These are phyloP conservation scores for Ilyonectria destructans DNA, from an alignment of 2,329 filamentous ascomycete species.

Conservation along the genomic window DNA sequence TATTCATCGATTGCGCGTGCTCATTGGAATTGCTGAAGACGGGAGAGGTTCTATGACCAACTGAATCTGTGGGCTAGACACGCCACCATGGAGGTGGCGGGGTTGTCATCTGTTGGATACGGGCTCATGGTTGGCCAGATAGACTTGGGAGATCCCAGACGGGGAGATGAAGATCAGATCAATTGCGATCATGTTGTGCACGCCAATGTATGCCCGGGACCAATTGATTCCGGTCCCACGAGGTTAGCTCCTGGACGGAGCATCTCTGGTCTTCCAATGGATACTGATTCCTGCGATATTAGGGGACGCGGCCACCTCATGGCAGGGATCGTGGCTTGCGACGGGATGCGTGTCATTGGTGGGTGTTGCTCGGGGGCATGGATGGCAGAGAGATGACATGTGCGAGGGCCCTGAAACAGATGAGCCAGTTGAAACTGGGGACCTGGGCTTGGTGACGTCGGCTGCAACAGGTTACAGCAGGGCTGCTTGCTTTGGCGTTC, in stretches of 20 bases:
- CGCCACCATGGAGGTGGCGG: conserved; percentile 5
- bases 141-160: conserved; percentile 11
- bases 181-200: conserved; percentile 24
- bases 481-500: not conserved
- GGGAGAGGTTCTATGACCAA: not conserved
- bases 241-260: conserved; percentile 9
- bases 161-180: conserved; percentile 30
- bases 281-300: conserved; percentile 1
- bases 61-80: not conserved
- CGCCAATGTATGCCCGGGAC: conserved; percentile 21
- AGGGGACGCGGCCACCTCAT: conserved; percentile 8
- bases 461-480: not conserved
- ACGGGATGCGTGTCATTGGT: conserved; percentile 34
- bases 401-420: conserved; percentile 29
- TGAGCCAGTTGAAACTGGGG: conserved; percentile 26
- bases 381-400: conserved; percentile 30
- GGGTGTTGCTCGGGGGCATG: conserved; percentile 15
- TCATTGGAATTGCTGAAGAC: conserved; percentile 3
- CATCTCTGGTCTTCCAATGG: not conserved
- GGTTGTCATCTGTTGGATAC: not conserved
- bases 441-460: conserved; percentile 8
- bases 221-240: conserved; percentile 11
- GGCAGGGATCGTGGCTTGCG: conserved; percentile 3
- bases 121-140: conserved; percentile 14
- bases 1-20: conserved; percentile 10